Base-by-base conservation (phyloP, 345 rosid genomes). In the Balakata baccata region DNA sequence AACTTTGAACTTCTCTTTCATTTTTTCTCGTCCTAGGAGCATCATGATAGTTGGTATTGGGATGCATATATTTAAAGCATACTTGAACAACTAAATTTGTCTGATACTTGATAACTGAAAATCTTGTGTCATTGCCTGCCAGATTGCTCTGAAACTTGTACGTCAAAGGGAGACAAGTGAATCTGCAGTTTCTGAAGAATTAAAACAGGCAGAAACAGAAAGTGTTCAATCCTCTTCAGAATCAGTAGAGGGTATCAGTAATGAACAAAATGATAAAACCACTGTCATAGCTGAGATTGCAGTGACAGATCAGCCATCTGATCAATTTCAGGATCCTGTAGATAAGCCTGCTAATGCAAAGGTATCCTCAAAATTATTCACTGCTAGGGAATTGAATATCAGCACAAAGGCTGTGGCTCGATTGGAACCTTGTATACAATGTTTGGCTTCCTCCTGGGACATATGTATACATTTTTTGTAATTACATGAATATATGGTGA, bases 81-180 rank as follows among this genome's bases (percentile, higher is more conserved):
- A 20, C 66, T 45, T 58, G 23, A 66, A 74, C 5, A 13, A 17
- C 7, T 25, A 34, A 25, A 74, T 56, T 3, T 61, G 11, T 67
- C 39, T 20, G 3, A 18, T 17, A 17, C 43, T 49, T 37, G 57
- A 5, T 57, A 58, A 11, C 57, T 45, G 20, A 51, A 71, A 6
- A 22, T 7, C n/a, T 38, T 58, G 34, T 63, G 45, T 78, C 38
- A 23, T 47, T 62, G 70, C 47, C 50, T 66, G 65, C 79, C 34
- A 96, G 98, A 91, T 93, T 86, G 97, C 99, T n/a, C 83, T 96
- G 80, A 78, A 90, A 81, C 87, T 96, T 75, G 99, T 96, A 60
- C 87, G 99, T 3, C 84, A 79, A 81, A 92, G 87, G 77, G 91
- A 78, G 75, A 62, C 73, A 11, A 81, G 64, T 75, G 88, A 81